Conservation (phyloP, 768 basidiomycete genomes). For the Termitomyces sp. region DNA sequence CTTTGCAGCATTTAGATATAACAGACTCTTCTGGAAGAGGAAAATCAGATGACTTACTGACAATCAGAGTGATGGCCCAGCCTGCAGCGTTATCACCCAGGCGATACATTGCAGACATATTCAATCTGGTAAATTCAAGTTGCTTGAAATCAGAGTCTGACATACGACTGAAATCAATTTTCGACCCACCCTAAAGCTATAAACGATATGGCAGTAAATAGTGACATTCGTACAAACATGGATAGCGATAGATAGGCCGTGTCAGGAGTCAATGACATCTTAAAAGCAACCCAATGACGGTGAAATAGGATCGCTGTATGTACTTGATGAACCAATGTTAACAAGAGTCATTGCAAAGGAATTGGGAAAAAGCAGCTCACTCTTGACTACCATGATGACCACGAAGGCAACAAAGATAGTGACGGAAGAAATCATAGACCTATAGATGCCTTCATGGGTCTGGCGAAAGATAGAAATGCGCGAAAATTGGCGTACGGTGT, state of each 20-base stretch:
- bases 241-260: neutral
- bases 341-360: neutral
- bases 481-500: constrained; percentile 10
- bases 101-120: neutral
- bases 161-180: neutral
- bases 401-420: neutral
- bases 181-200: neutral
- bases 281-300: neutral
- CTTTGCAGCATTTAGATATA: neutral
- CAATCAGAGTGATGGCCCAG: constrained; percentile 12
- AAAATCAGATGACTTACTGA: neutral
- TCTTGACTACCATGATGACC: neutral
- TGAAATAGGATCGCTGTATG: neutral
- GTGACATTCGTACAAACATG: neutral
- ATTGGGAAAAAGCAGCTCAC: neutral
- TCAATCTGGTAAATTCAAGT: neutral
- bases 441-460: neutral
- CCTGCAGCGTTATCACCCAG: neutral
- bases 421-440: neutral
- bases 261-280: neutral
- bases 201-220: neutral
- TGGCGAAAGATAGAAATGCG: neutral
- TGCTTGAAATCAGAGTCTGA: neutral
- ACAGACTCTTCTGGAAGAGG: too few species aligned
- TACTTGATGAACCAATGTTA: neutral